phyloP scores from a whole-genome alignment of 306 rosid species.

The Vicia villosa region DNA sequence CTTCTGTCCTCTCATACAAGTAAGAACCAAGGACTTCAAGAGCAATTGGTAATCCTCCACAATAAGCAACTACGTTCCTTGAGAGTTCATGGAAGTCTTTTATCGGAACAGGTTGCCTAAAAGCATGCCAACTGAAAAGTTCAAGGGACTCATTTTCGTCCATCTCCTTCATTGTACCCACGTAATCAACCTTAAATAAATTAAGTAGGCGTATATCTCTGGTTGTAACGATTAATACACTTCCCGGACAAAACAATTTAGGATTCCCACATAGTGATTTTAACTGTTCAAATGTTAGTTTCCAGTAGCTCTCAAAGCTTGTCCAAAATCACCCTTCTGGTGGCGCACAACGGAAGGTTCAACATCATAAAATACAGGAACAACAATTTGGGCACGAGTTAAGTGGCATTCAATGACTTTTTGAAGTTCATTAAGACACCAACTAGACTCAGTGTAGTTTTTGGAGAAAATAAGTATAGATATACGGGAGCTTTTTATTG shows the following conservation, averaged over 20 bases:
- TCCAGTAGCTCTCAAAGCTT: not conserved
- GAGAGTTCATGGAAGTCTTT: constrained; percentile 25
- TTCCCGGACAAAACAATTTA: constrained; percentile 28
- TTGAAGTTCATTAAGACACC: no score
- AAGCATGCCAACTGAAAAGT: constrained; percentile 41
- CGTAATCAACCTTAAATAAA: not conserved
- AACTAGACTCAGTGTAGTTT: constrained; percentile 1
- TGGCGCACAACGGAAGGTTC: no score
- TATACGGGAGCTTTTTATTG: not conserved
- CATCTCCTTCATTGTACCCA: not conserved
- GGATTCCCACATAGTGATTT: not conserved
- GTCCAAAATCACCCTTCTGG: no score
- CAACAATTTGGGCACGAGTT: no score
- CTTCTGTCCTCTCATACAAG: constrained; percentile 14
- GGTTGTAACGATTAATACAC: no score
- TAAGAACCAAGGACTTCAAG: constrained; percentile 45
- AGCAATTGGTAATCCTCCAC: constrained; percentile 49
- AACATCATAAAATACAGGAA: no score
- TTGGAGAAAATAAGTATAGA: not conserved
- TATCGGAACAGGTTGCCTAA: not conserved
- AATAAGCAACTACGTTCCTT: constrained; percentile 13
- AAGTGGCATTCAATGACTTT: no score
- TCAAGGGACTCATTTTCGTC: constrained; percentile 26
- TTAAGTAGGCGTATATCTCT: constrained; percentile 1
- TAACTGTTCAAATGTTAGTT: not conserved